Evolutionary conservation across 352 stramenopile species (phyloP).

Genomic region (Phytopythium cucurbitacearum): DNA sequence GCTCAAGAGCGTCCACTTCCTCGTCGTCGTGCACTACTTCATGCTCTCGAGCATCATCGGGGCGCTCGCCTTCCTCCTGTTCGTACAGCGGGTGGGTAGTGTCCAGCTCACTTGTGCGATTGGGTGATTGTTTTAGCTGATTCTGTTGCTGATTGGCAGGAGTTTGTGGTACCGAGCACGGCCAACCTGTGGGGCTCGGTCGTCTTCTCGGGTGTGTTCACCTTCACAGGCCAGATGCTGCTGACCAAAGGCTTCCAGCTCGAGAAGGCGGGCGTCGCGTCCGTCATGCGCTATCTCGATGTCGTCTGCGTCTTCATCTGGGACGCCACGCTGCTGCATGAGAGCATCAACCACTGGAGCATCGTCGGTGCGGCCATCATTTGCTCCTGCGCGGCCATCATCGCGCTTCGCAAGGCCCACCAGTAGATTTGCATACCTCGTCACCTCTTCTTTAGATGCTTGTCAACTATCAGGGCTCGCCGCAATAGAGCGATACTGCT

Average conservation of each 20-base stretch:
- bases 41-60: constrained; percentile 56
- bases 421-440: not conserved
- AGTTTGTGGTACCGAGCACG: constrained; percentile 29
- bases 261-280: constrained; percentile 56
- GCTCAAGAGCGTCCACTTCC: constrained; percentile 46
- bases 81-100: constrained; percentile 42
- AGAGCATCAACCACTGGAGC: constrained; percentile 41
- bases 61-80: constrained; percentile 46
- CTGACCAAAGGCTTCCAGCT: constrained; percentile 71
- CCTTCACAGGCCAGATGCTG: constrained; percentile 53
- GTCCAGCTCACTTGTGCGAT: constrained; percentile 10
- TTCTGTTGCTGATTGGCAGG: not conserved
- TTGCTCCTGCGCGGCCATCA: constrained; percentile 26
- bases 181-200: constrained; percentile 36
- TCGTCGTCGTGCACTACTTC: constrained; percentile 79
- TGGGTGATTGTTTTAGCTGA: not conserved
- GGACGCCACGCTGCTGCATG: constrained; percentile 41
- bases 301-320: constrained; percentile 68
- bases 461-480: not conserved
- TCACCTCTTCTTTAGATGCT: not conserved
- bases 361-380: constrained; percentile 43
- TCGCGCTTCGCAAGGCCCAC: constrained; percentile 30
- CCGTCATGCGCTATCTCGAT: constrained; percentile 69
- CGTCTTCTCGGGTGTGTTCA: constrained; percentile 29
- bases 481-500: not conserved